Base-by-base conservation (phyloP, 2,329 filamentous ascomycete species). In the Colletotrichum acutatum region DNA sequence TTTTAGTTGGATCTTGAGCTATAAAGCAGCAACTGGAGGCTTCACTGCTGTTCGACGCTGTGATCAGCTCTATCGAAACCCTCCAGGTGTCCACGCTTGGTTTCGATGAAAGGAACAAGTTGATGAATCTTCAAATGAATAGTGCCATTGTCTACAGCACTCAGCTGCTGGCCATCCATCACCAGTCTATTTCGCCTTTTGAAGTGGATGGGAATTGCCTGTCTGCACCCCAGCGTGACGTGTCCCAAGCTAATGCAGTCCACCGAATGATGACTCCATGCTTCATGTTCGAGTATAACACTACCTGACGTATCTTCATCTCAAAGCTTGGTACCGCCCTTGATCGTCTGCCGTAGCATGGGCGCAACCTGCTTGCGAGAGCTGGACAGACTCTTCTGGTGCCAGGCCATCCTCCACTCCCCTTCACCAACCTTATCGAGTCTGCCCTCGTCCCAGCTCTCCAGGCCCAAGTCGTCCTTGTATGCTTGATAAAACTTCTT, bases 311-410 rank as follows among this genome's bases (percentile, higher is more conserved):
- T 3, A 9, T 49, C 19, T 4, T 22, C 42, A 11, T 8, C 1
- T 72, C 32, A 72, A 22, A 72, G 46, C 37, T 46, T 58, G 9
- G 66, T 8, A 2, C 30, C 28, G 1, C 54, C 60, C 56, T 81
- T 83, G 79, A 91, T 84, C 0, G 85, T 87, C 75, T 92, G 88
- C 70, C 91, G 87, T 78, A 93, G 77, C 76, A 93, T 85, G 14
- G 93, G 90, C 37, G 90, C 92, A 30, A 96, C 87, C 80, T 94
- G 91, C 82, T 93, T 93, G 75, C 91, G 84, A 77, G 90, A 92
- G 70, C 89, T 84, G 57, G 88, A 87, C 54, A 92, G 77, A 74
- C 88, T 87, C 24, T 86, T 84, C 83, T 96, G 94, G 76, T 83
- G 85, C 94, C 94, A 96, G 28, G 90, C 89, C 73, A 84, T 85